Evolutionary conservation across 1,284 basidiomycete species (phyloP).

Genomic region (Pyrrhoderma noxium): DNA sequence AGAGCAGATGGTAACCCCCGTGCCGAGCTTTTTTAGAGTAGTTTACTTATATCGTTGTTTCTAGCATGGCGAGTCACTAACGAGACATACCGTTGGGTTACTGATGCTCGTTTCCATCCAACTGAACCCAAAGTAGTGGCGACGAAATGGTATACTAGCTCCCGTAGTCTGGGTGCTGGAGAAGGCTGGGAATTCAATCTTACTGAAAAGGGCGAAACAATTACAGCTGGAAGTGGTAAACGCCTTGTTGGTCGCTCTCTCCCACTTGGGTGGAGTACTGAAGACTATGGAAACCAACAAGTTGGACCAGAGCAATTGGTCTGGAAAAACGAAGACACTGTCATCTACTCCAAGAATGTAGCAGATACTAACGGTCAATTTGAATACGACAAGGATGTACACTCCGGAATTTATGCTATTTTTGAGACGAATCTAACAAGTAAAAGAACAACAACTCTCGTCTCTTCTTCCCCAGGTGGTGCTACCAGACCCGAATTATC

Average conservation of each 20-base stretch:
- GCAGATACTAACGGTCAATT: conserved; percentile 44
- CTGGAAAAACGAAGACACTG: conserved; percentile 47
- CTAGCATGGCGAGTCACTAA: conserved; percentile 60
- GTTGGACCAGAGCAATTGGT: conserved; percentile 66
- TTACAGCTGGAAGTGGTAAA: conserved; percentile 39
- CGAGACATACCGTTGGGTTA: conserved; percentile 63
- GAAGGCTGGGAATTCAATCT: conserved; percentile 59
- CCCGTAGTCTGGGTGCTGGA: conserved; percentile 55
- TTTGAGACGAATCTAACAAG: conserved; percentile 56
- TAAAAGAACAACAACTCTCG: conserved; percentile 42
- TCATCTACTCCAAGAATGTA: conserved; percentile 63
- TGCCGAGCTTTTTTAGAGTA: neutral
- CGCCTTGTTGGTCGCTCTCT: conserved; percentile 49
- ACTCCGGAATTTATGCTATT: conserved; percentile 63
- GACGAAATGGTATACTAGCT: conserved; percentile 66
- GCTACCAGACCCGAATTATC: conserved; percentile 67
- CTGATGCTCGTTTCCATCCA: conserved; percentile 63
- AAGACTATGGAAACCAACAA: conserved; percentile 57
- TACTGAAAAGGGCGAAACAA: conserved; percentile 2
- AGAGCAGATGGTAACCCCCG: conserved; percentile 39
- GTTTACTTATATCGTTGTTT: neutral
- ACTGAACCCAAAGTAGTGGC: conserved; percentile 53
- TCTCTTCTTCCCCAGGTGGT: conserved; percentile 52
- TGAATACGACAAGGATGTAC: conserved; percentile 61
- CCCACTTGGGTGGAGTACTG: conserved; percentile 50